A percentile compares a stretch with the other conserved stretches of the same genome.
These are phyloP conservation scores for Neurospora cerealis DNA, from an alignment of 495 filamentous ascomycete genomes.

Conservation along the genomic window DNA sequence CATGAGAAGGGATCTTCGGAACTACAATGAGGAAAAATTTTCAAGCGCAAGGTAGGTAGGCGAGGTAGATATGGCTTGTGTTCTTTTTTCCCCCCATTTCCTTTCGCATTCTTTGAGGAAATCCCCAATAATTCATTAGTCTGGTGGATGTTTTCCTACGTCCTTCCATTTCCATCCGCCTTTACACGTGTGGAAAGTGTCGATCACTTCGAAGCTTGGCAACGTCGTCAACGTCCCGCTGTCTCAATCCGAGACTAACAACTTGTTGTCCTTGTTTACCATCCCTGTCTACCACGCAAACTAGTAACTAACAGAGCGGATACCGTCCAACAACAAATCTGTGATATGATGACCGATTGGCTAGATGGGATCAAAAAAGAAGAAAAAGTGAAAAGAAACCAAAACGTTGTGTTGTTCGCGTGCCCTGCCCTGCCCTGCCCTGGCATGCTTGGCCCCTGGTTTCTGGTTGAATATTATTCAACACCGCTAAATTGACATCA, in stretches of 20 bases:
- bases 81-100: too few relatives aligned
- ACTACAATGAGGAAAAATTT: background rate
- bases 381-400: background rate
- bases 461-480: background rate
- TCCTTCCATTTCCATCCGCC: background rate
- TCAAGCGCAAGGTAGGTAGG: too few relatives aligned
- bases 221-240: slow-evolving; percentile 1
- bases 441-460: background rate
- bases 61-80: too few relatives aligned
- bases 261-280: background rate
- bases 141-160: background rate
- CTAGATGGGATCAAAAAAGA: background rate
- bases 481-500: slow-evolving; percentile 4
- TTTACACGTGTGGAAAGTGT: background rate
- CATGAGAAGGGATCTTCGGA: background rate
- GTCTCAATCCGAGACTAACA: background rate
- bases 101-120: too few relatives aligned
- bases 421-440: background rate
- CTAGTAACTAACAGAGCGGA: background rate
- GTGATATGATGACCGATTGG: slow-evolving; percentile 1
- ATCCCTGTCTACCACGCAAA: background rate
- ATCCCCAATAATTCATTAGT: background rate
- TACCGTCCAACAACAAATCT: background rate
- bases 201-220: slow-evolving; percentile 1
- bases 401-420: background rate